Evolutionary conservation across 306 rosid species (phyloP).

Genomic region (Acmispon strigosus): DNA sequence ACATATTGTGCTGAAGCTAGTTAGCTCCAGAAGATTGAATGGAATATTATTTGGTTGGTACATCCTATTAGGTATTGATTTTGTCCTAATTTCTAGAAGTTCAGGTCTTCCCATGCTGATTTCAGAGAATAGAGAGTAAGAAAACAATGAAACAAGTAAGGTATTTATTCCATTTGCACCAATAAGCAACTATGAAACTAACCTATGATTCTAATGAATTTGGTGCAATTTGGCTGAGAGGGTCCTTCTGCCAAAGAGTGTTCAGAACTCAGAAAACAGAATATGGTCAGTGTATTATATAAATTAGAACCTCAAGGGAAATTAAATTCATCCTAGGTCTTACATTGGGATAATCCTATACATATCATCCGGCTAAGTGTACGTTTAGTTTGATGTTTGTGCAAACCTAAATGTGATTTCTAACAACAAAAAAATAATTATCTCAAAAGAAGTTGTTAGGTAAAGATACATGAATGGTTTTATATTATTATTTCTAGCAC

Average conservation of each 20-base stretch:
- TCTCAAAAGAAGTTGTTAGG: too few relatives aligned
- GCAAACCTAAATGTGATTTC: too few relatives aligned
- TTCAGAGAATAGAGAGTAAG: neutral
- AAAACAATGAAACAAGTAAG: neutral
- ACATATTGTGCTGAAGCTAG: neutral
- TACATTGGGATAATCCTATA: neutral
- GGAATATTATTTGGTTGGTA: neutral
- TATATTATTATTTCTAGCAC: too few relatives aligned
- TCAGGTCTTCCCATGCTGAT: neutral
- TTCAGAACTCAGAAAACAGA: neutral
- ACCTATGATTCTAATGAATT: neutral
- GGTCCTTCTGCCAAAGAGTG: neutral
- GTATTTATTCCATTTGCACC: neutral
- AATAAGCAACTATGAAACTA: neutral
- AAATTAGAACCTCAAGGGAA: neutral
- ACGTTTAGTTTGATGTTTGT: too few relatives aligned
- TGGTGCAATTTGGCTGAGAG: neutral
- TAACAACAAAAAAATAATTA: too few relatives aligned
- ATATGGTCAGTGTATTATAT: neutral
- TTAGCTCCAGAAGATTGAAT: neutral
- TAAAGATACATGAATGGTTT: too few relatives aligned
- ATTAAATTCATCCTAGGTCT: neutral
- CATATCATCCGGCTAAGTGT: too few relatives aligned
- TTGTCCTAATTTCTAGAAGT: neutral
- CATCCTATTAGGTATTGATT: neutral